phyloP scores from a whole-genome alignment of 2,329 filamentous ascomycete species.

The Seiridium cupressi region DNA sequence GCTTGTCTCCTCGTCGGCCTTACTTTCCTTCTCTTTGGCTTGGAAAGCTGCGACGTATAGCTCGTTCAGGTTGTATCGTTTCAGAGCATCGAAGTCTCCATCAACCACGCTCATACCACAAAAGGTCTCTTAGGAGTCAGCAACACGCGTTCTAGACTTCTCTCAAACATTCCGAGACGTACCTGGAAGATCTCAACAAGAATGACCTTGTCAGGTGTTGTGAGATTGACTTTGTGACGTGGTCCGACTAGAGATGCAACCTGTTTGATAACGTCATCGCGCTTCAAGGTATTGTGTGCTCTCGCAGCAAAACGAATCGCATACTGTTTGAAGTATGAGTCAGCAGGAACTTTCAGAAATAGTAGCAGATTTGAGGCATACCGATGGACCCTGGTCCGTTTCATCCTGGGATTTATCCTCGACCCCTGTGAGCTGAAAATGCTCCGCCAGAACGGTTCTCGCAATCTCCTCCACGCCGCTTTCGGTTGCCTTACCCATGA shows the following conservation, averaged over 20 bases:
- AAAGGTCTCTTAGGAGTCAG: slow-evolving; percentile 55
- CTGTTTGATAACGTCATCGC: slow-evolving; percentile 68
- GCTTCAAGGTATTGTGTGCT: slow-evolving; percentile 67
- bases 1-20: slow-evolving; percentile 11
- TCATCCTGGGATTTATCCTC: slow-evolving; percentile 15
- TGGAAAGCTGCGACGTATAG: slow-evolving; percentile 50
- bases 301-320: slow-evolving; percentile 80
- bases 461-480: slow-evolving; percentile 66
- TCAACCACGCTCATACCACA: slow-evolving; percentile 79
- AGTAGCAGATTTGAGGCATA: slow-evolving; percentile 29
- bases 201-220: slow-evolving; percentile 74
- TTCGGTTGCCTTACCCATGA: slow-evolving; percentile 62
- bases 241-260: slow-evolving; percentile 65
- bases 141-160: not conserved
- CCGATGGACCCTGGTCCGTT: slow-evolving; percentile 32
- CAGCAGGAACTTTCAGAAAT: not conserved
- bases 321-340: slow-evolving; percentile 54
- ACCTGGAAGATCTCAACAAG: slow-evolving; percentile 81
- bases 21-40: slow-evolving; percentile 16
- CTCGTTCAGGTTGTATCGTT: slow-evolving; percentile 76
- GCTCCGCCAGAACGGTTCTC: slow-evolving; percentile 57
- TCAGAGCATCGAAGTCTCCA: slow-evolving; percentile 70
- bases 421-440: slow-evolving; percentile 51
- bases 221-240: slow-evolving; percentile 75
- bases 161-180: slow-evolving; percentile 20